These are phyloP conservation scores for Crotalaria pallida DNA, from an alignment of 306 rosid species.

Conservation along the genomic window DNA sequence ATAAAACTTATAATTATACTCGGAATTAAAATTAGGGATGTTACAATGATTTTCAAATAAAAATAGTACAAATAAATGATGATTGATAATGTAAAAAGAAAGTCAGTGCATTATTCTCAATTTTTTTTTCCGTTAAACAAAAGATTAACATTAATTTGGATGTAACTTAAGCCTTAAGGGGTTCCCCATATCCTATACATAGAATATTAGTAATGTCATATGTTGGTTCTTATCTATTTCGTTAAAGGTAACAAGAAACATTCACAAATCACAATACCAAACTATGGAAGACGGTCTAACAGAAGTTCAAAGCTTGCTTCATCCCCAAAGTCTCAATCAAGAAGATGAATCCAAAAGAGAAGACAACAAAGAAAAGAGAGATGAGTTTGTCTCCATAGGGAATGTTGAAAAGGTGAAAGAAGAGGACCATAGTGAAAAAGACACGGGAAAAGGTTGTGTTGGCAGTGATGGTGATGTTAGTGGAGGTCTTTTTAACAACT, in stretches of 20 bases:
- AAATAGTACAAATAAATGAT: too few species aligned
- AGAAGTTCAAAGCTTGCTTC: neutral
- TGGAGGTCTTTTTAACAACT: slow-evolving; percentile 28
- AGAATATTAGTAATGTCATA: neutral
- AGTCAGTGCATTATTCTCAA: too few species aligned
- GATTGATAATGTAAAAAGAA: too few species aligned
- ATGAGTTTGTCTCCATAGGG: neutral
- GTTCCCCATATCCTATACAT: neutral
- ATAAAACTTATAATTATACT: too few species aligned
- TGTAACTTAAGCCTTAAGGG: neutral
- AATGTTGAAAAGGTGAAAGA: neutral
- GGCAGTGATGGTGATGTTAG: neutral
- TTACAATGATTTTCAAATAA: too few species aligned
- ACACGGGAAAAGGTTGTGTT: neutral
- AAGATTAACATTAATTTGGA: neutral
- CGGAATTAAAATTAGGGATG: too few species aligned
- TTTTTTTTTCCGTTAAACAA: neutral
- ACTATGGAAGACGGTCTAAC: slow-evolving; percentile 30
- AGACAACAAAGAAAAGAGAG: neutral
- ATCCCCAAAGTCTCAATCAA: neutral
- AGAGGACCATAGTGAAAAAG: neutral
- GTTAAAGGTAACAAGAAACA: neutral
- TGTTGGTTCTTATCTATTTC: neutral
- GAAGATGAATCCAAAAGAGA: slow-evolving; percentile 1
- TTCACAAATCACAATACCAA: neutral